Base-by-base conservation (phyloP, 2,329 filamentous ascomycete species). In the Colletotrichum destructivum region DNA sequence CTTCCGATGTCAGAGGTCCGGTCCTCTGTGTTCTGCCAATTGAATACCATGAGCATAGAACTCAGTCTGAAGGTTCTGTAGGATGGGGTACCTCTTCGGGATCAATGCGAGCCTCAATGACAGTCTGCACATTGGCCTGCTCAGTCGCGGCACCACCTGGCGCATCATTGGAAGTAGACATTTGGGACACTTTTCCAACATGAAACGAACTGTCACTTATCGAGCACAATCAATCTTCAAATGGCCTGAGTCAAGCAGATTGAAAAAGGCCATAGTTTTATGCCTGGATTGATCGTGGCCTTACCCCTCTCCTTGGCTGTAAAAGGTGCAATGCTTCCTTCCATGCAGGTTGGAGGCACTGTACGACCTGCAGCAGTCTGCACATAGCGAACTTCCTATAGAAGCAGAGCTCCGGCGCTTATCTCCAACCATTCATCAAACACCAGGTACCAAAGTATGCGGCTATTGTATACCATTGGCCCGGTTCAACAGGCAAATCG, bases 111-210 rank as follows among this genome's bases (percentile, higher is more conserved):
- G 18, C 47, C 18, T 51, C 47, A 11, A 51, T 23, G 47, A 23
- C 47, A 16, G 18, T n/a, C 47, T n/a, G 47, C 18, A 23, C 47
- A 18, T n/a, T 11, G 11, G 47, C 47, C n/a, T 51, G 18, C 11
- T 51, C 47, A 5, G 18, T n/a, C 18, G 47, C 18, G 2, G 47
- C 8, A n/a, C 8, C n/a, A n/a, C 18, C 21, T 51, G 47, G 47
- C n/a, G 47, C n/a, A 23, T 51, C 47, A n/a, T 51, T 51, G 18
- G 47, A n/a, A n/a, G 47, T 51, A 18, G 47, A 51, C 47, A 51
- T 51, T 23, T 51, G 18, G 8, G 5, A n/a, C 47, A 18, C 47
- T 16, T 51, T 51, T 13, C 11, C 18, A n/a, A n/a, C 1, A 51
- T 51, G 11, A 4, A 18, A 51, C n/a, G n/a, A 51, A 11, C 9